Base-by-base conservation (phyloP, 176 grass and related monocot species). In the Coix lacrymajobi region DNA sequence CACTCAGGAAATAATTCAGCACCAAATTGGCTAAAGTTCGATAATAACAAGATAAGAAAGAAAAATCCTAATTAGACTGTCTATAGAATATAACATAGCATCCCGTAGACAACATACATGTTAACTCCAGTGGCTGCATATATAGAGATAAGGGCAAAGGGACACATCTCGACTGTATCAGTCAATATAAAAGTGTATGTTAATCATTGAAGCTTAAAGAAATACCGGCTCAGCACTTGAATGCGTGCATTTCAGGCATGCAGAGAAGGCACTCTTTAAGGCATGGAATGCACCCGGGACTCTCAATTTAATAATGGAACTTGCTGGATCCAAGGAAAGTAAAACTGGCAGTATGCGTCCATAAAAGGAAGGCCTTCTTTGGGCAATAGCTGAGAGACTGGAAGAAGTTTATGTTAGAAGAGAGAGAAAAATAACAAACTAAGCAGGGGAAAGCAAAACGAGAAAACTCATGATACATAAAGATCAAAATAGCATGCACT, bases 191-290 rank as follows among this genome's bases (percentile, higher is more conserved):
- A 74, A 40, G 1, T 39, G 43, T 58, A 84, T 69, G 8, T 15
- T 46, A 57, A 75, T 37, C 67, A 48, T 49, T 36, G 25, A 76
- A 29, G 63, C n/a, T 70, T 79, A 62, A 75, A 88, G 72, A 81
- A 87, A 81, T 97, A 98, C 96, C 86, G 92, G 96, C 85, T 98
- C 96, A 58, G 96, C 96, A 89, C 92, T 98, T 84, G 96, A 94
- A 82, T 98, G 96, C 76, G 90, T 95, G 86, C 96, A 98, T 90
- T 98, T 88, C 76, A 91, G 84, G 81, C 92, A 98, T 85, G 85
- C 90, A 40, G 86, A 60, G 84, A 98, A 95, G 28, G 92, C 92
- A 77, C 54, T 95, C 82, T 93, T 93, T 79, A 98, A 88, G 60
- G 90, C 96, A 88, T 98, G 96, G 75, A 94, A 91, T 82, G 96